These are phyloP conservation scores for Heritiera fomes DNA, from an alignment of 345 rosid genomes.

Conservation along the genomic window DNA sequence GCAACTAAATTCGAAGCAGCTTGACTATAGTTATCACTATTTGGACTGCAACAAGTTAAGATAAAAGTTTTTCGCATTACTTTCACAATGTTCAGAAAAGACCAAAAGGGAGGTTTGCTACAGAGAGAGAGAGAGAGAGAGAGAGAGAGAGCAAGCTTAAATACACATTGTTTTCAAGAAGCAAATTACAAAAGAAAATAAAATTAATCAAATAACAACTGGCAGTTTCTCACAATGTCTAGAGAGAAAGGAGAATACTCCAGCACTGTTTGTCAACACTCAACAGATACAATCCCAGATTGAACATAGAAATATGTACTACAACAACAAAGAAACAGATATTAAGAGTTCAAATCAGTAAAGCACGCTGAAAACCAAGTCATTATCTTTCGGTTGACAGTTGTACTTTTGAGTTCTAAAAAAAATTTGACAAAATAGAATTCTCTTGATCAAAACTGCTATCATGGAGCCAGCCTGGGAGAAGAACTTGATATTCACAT, in stretches of 20 bases:
- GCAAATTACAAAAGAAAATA: neutral
- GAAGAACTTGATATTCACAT: neutral
- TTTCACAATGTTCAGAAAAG: neutral
- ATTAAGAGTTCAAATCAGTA: neutral
- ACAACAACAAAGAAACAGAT: neutral
- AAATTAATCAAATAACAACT: neutral
- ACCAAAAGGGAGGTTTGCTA: neutral
- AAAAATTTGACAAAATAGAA: neutral
- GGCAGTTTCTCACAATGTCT: neutral
- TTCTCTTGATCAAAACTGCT: neutral
- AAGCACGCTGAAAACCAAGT: neutral
- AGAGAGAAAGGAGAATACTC: neutral
- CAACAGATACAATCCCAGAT: neutral
- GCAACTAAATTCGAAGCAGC: constrained; percentile 92
- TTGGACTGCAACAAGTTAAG: constrained; percentile 53
- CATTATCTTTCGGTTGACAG: neutral
- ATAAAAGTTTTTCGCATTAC: neutral
- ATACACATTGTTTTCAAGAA: neutral
- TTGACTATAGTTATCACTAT: constrained; percentile 59
- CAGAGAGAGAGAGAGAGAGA: neutral
- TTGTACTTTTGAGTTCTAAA: neutral
- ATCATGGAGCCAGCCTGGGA: neutral
- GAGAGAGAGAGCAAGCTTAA: neutral
- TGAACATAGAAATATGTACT: neutral
- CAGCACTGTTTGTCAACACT: neutral